Conservation (phyloP, 441 rosid species). For the Brassica balearica region DNA sequence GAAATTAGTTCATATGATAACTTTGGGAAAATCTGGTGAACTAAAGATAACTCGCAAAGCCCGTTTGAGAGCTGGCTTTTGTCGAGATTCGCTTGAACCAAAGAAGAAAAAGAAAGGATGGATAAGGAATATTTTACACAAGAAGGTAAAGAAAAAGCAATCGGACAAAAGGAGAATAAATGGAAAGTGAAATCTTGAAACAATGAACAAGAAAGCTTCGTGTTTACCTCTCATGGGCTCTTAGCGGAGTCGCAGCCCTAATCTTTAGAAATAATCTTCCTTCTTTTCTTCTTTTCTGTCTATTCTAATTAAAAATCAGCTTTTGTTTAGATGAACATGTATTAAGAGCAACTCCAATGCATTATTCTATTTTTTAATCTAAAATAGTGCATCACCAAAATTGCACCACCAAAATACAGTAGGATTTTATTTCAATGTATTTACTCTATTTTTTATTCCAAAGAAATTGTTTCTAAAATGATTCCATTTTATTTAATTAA, state of each 20-base stretch:
- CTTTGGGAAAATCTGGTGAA: not conserved
- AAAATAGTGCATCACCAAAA: too few species aligned
- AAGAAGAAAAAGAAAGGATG: not conserved
- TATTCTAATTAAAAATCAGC: not conserved
- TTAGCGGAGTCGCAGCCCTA: conserved; percentile 20
- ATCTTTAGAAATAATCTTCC: conserved; percentile 17
- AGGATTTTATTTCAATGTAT: too few species aligned
- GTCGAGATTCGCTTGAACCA: conserved; percentile 8
- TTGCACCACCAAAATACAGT: too few species aligned
- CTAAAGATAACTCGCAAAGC: not conserved
- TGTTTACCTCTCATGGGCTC: conserved; percentile 12
- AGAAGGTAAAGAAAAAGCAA: conserved; percentile 9
- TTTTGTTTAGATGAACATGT: not conserved
- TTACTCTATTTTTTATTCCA: too few species aligned
- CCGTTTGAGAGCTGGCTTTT: conserved; percentile 10
- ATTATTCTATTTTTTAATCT: too few species aligned
- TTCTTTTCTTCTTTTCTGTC: not conserved
- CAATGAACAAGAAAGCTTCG: not conserved
- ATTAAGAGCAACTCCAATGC: not conserved
- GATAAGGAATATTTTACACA: not conserved
- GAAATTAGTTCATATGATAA: not conserved
- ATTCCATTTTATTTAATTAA: too few species aligned
- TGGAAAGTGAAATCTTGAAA: conserved; percentile 9
- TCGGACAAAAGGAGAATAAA: not conserved
- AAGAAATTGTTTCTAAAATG: too few species aligned